Percentiles rank a stretch among this genome's conserved stretches.
These are phyloP conservation scores for Fraxinus nigra DNA, from an alignment of 305 asterid genomes.

Conservation along the genomic window DNA sequence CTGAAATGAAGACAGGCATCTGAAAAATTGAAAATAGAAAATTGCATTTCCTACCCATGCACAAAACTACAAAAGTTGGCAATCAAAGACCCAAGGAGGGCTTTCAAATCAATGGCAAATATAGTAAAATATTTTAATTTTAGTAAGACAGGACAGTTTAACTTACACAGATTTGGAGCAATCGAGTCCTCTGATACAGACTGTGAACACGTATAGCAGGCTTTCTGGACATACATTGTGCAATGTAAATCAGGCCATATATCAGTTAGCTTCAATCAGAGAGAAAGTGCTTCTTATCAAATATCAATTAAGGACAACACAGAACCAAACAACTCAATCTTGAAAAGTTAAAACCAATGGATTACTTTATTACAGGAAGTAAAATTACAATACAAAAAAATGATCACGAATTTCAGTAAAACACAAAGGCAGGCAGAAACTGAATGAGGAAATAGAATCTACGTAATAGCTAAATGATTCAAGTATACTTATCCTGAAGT, in stretches of 20 bases:
- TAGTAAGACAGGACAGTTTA: conserved; percentile 12
- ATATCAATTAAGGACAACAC: conserved; percentile 15
- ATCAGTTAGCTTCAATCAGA: conserved; percentile 7
- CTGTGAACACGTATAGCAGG: conserved; percentile 78
- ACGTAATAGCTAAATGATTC: not conserved
- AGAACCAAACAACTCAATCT: conserved; percentile 8
- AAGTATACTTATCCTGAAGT: conserved; percentile 4
- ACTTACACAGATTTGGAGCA: conserved; percentile 89
- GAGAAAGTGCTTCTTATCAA: conserved; percentile 1
- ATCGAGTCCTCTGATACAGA: conserved; percentile 59
- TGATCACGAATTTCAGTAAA: not conserved
- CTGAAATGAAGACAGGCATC: not conserved
- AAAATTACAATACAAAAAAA: conserved; percentile 4
- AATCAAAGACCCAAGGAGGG: conserved; percentile 8
- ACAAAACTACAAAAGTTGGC: not conserved
- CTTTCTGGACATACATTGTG: conserved; percentile 66
- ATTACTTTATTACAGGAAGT: not conserved
- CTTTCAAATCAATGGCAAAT: not conserved
- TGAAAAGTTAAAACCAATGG: not conserved
- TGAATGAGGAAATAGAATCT: not conserved
- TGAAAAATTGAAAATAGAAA: not conserved
- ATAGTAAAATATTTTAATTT: not conserved
- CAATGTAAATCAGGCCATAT: conserved; percentile 19
- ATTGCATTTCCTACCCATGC: not conserved
- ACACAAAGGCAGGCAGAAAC: not conserved